Conservation (phyloP, 768 basidiomycete genomes). For the Lactarius hatsudake region DNA sequence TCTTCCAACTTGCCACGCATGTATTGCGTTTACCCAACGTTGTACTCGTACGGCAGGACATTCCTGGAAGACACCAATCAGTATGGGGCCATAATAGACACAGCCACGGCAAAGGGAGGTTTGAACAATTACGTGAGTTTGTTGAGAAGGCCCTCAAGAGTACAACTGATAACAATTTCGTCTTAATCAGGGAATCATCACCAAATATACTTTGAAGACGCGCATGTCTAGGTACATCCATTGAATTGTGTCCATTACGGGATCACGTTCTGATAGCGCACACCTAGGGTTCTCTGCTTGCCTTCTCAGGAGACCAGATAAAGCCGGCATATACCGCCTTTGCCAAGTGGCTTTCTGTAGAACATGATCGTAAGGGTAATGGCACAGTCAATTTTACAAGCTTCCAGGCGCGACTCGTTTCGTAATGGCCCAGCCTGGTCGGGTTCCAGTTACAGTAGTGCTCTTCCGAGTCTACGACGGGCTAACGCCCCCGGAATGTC, state of each 20-base stretch:
- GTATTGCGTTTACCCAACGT: not conserved
- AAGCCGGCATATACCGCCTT: not conserved
- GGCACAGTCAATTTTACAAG: conserved; percentile 14
- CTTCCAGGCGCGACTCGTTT: not conserved
- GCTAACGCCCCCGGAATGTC: conserved; percentile 46
- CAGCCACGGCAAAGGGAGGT: conserved; percentile 15
- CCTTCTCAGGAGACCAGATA: not conserved
- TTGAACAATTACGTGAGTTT: conserved; percentile 7
- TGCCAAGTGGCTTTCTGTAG: not conserved
- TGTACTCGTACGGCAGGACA: not conserved
- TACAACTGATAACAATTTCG: not conserved
- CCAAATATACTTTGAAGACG: conserved; percentile 6
- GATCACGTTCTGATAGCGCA: not conserved
- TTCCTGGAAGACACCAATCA: conserved; percentile 24
- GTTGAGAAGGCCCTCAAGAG: not conserved
- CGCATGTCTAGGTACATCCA: not conserved
- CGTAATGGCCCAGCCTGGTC: conserved; percentile 45
- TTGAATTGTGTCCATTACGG: not conserved
- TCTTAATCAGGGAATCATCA: conserved; percentile 5
- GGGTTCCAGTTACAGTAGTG: conserved; percentile 36
- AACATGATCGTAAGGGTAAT: not conserved
- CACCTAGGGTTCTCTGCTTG: not conserved
- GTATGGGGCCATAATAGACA: conserved; percentile 25
- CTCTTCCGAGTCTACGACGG: conserved; percentile 54
- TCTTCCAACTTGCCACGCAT: not conserved